A percentile compares a stretch with the other conserved stretches of the same genome.
phyloP scores from a whole-genome alignment of 2,329 filamentous ascomycete species.

The Sclerotinia spermophila region DNA sequence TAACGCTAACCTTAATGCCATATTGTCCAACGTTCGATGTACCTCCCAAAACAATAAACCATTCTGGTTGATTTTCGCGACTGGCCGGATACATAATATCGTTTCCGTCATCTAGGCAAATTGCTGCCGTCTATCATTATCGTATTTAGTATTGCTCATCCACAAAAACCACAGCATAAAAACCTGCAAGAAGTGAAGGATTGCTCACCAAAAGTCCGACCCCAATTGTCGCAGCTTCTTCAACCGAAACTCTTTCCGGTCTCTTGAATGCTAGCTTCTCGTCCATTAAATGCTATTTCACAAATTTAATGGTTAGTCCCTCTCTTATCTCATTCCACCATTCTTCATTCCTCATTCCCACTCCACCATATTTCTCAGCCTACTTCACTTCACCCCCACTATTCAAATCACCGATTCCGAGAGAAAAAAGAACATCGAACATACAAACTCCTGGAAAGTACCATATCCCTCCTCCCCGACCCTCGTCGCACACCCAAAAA shows the following conservation, averaged over 20 bases:
- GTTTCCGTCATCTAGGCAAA: slow-evolving; percentile 6
- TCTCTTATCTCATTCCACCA: neutral
- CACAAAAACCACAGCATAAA: neutral
- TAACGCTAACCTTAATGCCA: slow-evolving; percentile 32
- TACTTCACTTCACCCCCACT: neutral
- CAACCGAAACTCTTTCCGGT: slow-evolving; percentile 29
- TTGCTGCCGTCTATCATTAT: slow-evolving; percentile 7
- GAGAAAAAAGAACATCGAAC: neutral
- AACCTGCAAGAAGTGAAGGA: neutral
- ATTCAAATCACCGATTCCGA: neutral
- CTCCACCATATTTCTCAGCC: neutral
- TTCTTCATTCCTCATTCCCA: neutral
- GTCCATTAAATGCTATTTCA: slow-evolving; percentile 37
- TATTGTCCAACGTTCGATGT: slow-evolving; percentile 39
- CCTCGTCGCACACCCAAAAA: slow-evolving; percentile 39
- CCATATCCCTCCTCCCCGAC: slow-evolving; percentile 35
- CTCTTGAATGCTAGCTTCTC: slow-evolving; percentile 39
- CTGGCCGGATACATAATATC: slow-evolving; percentile 1
- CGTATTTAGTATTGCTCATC: neutral
- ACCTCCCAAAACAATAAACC: slow-evolving; percentile 40
- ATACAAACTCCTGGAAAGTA: slow-evolving; percentile 16
- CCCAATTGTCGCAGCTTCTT: slow-evolving; percentile 39
- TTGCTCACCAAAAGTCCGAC: slow-evolving; percentile 37
- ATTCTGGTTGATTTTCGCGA: slow-evolving; percentile 34
- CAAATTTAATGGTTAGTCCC: neutral